Evolutionary conservation across 257 asterid species (phyloP), one percentile per base, ranked within the genome.

Genomic region (Catharanthus roseus): DNA sequence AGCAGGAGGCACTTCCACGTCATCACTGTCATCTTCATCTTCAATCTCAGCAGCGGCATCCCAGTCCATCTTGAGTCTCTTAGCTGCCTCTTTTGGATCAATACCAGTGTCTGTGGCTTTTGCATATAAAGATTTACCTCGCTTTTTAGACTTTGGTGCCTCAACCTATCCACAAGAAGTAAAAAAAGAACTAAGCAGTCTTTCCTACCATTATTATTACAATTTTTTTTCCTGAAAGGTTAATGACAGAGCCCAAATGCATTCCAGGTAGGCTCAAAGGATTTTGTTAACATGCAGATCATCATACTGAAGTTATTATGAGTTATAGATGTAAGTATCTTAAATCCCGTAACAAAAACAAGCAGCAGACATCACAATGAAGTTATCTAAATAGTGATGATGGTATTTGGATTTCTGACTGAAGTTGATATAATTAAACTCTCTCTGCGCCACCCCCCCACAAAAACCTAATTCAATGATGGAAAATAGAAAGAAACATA

Each of bases 21-120:
- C 93, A 75, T 89, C 92, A 38, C 78, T 69, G 53, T 70, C 87
- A 63, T 72, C 86, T 53, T 60, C 77, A 23, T 86, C 96, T 63
- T 85, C 96, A 72, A 93, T 83, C 81, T 93, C 96, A 41, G 97
- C 96, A 67, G 96, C 97, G 61, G 90, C 79, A 84, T 93, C 97
- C 97, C 99, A 93, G 74, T 91, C 99, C 57, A 93, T 66, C 60
- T 86, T 93, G 63, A 91, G 90, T 84, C 96, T 82, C 83, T 85
- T 89, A 69, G 96, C 96, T 69, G 97, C 99, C 82, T 81, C 96
- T 77, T 75, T 74, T 16, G 88, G 91, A 80, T 93, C 84, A 72
- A 93, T 67, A 69, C 99, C 99, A 6, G 95, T 89, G 82, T 91
- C 90, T 28, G 99, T 93, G 72, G 89, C 82, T 80, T 77, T 91